Conservation (phyloP, 805 yeast genomes). For the Saturnispora zaruensis region DNA sequence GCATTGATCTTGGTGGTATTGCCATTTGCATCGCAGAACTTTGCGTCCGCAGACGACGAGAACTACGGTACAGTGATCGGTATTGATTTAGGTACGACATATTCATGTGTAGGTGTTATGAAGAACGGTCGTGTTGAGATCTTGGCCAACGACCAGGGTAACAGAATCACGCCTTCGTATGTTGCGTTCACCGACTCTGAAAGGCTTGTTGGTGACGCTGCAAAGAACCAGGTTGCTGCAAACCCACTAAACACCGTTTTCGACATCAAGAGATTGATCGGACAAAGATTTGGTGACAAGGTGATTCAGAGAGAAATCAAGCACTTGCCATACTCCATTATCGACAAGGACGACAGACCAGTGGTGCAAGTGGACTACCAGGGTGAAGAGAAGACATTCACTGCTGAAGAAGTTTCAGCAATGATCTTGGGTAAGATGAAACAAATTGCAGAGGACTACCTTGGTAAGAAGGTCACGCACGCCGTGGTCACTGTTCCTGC, state of each 20-base stretch:
- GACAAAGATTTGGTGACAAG: constrained; percentile 69
- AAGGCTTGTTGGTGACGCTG: constrained; percentile 95
- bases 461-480: constrained; percentile 76
- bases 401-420: constrained; percentile 92
- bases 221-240: constrained; percentile 97
- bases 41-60: constrained; percentile 24
- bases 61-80: constrained; percentile 53
- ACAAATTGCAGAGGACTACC: constrained; percentile 82
- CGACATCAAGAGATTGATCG: constrained; percentile 93
- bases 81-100: constrained; percentile 95
- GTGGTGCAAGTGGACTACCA: constrained; percentile 77
- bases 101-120: constrained; percentile 90
- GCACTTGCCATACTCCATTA: constrained; percentile 82
- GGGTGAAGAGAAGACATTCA: constrained; percentile 78
- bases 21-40: constrained; percentile 22
- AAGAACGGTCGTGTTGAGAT: constrained; percentile 65
- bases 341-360: constrained; percentile 79
- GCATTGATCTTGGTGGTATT: constrained; percentile 24
- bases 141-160: constrained; percentile 96
- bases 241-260: constrained; percentile 90
- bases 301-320: constrained; percentile 73
- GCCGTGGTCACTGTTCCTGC: constrained; percentile 94
- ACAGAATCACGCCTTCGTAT: constrained; percentile 95
- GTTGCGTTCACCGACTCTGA: constrained; percentile 95
- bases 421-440: constrained; percentile 90